Evolutionary conservation across 768 basidiomycete species (phyloP).

Genomic region (Tubosaeta brunneosetosa): DNA sequence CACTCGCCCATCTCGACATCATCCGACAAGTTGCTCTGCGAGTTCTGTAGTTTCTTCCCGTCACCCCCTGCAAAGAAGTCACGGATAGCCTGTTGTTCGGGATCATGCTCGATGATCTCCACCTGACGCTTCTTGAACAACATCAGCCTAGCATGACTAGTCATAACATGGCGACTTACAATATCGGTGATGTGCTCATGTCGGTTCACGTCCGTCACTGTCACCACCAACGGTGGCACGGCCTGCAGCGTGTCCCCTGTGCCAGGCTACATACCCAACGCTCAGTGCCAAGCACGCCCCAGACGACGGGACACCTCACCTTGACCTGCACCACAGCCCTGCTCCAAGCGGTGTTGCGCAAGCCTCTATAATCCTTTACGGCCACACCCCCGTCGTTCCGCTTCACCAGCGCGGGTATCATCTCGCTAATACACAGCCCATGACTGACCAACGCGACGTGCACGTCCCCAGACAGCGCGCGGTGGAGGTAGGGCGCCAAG

Average conservation of each 20-base stretch:
- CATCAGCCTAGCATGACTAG: not conserved
- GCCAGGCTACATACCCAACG: constrained; percentile 21
- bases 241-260: constrained; percentile 15
- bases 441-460: constrained; percentile 74
- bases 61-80: constrained; percentile 56
- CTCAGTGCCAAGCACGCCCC: constrained; percentile 1
- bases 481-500: constrained; percentile 45
- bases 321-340: constrained; percentile 46
- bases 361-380: constrained; percentile 39
- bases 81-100: constrained; percentile 69
- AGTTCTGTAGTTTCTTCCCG: constrained; percentile 1
- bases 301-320: constrained; percentile 29
- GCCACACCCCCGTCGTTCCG: constrained; percentile 32
- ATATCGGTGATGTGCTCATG: constrained; percentile 53
- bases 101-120: constrained; percentile 75
- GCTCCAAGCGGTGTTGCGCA: constrained; percentile 70
- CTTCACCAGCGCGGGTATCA: constrained; percentile 49
- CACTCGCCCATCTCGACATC: not conserved
- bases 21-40: not conserved
- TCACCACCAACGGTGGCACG: constrained; percentile 35
- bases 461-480: constrained; percentile 35
- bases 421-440: constrained; percentile 62
- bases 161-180: constrained; percentile 41
- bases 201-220: constrained; percentile 49
- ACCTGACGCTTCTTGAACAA: constrained; percentile 53